Percentiles rank a stretch among this genome's conserved stretches.
These are phyloP conservation scores for Rhodamnia rubescens DNA, from an alignment of 345 rosid genomes.

Conservation along the genomic window DNA sequence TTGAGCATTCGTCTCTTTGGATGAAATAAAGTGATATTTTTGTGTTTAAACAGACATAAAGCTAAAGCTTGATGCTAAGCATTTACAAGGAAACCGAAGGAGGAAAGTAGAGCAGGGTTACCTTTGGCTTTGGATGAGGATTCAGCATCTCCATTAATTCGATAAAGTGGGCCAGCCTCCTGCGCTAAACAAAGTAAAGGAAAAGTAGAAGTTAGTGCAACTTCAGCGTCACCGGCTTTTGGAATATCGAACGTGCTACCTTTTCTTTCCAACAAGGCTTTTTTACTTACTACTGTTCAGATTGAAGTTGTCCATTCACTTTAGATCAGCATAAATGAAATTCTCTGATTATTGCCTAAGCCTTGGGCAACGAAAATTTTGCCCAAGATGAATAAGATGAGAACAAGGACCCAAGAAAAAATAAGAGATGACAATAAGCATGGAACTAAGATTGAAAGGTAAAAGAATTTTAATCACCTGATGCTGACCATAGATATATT, in stretches of 20 bases:
- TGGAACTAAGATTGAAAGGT: not conserved
- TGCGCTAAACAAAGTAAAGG: slow-evolving; percentile 34
- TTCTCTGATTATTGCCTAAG: not conserved
- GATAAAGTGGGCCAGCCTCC: slow-evolving; percentile 70
- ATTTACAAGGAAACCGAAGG: not conserved
- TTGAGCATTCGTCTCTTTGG: not conserved
- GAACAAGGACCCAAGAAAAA: not conserved
- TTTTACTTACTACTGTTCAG: not conserved
- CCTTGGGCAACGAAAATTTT: not conserved
- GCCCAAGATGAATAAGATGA: not conserved
- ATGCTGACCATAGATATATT: slow-evolving; percentile 62
- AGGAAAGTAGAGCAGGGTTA: slow-evolving; percentile 4
- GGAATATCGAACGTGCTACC: not conserved
- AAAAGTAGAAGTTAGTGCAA: not conserved
- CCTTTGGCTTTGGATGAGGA: slow-evolving; percentile 75
- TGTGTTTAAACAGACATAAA: not conserved
- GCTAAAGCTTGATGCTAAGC: not conserved
- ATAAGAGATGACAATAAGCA: not conserved
- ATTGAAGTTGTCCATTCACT: not conserved
- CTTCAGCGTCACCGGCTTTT: not conserved
- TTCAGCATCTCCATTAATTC: slow-evolving; percentile 93
- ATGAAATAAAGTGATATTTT: not conserved
- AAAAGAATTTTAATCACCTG: slow-evolving; percentile 37
- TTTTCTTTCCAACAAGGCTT: not conserved
- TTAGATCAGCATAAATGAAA: not conserved